Percentiles rank a stretch among this genome's conserved stretches.
These are phyloP conservation scores for Trametes elegans DNA, from an alignment of 768 basidiomycete species.

Conservation along the genomic window DNA sequence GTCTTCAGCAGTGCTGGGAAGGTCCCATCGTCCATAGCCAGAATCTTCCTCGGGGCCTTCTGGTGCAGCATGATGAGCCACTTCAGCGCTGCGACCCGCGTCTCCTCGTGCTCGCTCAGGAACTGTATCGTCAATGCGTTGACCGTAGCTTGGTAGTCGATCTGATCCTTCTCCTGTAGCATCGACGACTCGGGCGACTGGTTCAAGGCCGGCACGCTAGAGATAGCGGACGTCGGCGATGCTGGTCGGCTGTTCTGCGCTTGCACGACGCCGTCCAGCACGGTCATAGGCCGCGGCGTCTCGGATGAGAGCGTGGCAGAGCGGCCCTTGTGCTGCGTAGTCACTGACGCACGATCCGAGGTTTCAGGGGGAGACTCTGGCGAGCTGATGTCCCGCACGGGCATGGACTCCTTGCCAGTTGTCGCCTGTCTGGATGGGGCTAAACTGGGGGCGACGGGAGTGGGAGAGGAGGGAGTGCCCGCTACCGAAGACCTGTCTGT, in stretches of 20 bases:
- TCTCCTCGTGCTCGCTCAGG: slow-evolving; percentile 95
- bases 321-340: slow-evolving; percentile 6
- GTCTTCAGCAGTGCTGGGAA: slow-evolving; percentile 96
- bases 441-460: slow-evolving; percentile 41
- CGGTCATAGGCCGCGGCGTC: not conserved
- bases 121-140: slow-evolving; percentile 92
- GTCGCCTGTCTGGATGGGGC: slow-evolving; percentile 51
- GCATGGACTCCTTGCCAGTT: slow-evolving; percentile 29
- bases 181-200: slow-evolving; percentile 28
- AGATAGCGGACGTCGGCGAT: slow-evolving; percentile 30
- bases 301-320: slow-evolving; percentile 10
- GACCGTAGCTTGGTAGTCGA: slow-evolving; percentile 92
- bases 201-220: slow-evolving; percentile 26
- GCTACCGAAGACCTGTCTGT: slow-evolving; percentile 33
- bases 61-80: slow-evolving; percentile 99
- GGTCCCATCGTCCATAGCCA: slow-evolving; percentile 95
- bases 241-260: slow-evolving; percentile 31
- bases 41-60: slow-evolving; percentile 96
- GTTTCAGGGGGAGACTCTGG: slow-evolving; percentile 37
- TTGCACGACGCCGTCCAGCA: slow-evolving; percentile 8
- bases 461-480: slow-evolving; percentile 50
- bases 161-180: slow-evolving; percentile 61
- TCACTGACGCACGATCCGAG: slow-evolving; percentile 21
- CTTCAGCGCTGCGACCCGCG: slow-evolving; percentile 90
- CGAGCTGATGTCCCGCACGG: slow-evolving; percentile 47